A percentile compares a stretch with the other conserved stretches of the same genome.
Conservation (phyloP, 2,329 filamentous ascomycete genomes). For the Nothopassalora personata region DNA sequence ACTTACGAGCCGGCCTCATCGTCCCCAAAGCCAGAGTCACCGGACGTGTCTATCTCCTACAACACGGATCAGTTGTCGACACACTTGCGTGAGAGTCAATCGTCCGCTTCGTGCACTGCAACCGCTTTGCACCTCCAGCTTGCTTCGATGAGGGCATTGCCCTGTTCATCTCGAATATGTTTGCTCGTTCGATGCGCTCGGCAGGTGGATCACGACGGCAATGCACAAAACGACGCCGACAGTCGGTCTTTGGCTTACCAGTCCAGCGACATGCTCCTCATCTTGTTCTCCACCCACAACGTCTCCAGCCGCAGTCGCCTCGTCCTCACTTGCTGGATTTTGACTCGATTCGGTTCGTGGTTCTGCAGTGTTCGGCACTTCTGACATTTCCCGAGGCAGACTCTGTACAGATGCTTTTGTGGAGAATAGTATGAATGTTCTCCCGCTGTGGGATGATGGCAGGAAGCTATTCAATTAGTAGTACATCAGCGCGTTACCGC, state of each 20-base stretch:
- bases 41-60: constrained; percentile 9
- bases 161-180: no score
- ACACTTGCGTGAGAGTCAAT: not conserved
- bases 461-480: not conserved
- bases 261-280: not conserved
- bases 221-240: not conserved
- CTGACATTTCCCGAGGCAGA: not conserved
- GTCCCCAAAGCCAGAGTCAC: constrained; percentile 12
- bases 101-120: not conserved
- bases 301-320: not conserved
- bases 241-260: not conserved
- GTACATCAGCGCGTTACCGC: not conserved
- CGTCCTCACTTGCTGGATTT: not conserved
- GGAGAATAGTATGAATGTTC: not conserved
- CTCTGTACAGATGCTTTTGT: not conserved
- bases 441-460: no score
- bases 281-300: not conserved
- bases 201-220: not conserved
- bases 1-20: constrained; percentile 12
- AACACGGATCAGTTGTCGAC: not conserved
- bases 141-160: not conserved
- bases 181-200: not conserved
- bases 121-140: not conserved
- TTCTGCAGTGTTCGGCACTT: not conserved
- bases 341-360: not conserved